Evolutionary conservation across 1,284 basidiomycete species (phyloP).

Genomic region (Vanrija pseudolonga): DNA sequence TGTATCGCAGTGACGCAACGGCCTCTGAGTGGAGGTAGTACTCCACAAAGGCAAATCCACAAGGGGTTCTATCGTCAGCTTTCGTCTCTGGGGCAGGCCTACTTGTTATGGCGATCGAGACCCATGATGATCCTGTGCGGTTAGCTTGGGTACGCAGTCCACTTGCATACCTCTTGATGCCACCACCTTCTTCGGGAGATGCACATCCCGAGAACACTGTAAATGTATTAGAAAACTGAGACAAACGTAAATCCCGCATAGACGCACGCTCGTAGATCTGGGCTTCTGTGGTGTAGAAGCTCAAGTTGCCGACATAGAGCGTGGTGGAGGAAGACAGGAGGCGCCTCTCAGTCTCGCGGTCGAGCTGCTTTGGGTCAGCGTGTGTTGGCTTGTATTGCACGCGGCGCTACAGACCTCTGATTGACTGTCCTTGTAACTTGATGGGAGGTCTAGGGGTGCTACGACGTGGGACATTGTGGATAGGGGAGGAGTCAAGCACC

Average conservation of each 20-base stretch:
- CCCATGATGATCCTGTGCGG: slow-evolving; percentile 87
- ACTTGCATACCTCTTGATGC: slow-evolving; percentile 69
- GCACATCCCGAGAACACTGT: slow-evolving; percentile 84
- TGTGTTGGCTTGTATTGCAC: no score
- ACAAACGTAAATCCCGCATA: background rate
- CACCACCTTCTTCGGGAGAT: slow-evolving; percentile 82
- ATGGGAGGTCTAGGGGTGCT: slow-evolving; percentile 79
- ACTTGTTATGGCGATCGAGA: slow-evolving; percentile 91
- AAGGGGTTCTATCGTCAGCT: slow-evolving; percentile 72
- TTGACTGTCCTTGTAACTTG: slow-evolving; percentile 91
- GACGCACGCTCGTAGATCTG: slow-evolving; percentile 84
- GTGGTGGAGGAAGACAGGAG: slow-evolving; percentile 53
- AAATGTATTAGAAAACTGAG: slow-evolving; percentile 3
- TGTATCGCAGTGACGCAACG: slow-evolving; percentile 84
- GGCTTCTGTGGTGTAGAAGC: slow-evolving; percentile 97
- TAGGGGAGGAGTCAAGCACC: background rate
- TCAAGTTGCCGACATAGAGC: slow-evolving; percentile 87
- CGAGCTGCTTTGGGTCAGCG: slow-evolving; percentile 25
- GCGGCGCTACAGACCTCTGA: slow-evolving; percentile 53
- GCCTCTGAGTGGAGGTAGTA: slow-evolving; percentile 96
- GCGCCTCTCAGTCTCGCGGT: slow-evolving; percentile 52
- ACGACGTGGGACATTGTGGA: slow-evolving; percentile 81
- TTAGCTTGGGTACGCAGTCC: background rate
- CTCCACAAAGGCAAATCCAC: slow-evolving; percentile 99
- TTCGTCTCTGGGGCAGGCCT: background rate